Conservation (phyloP, 2,329 filamentous ascomycete genomes). For the Pseudocercospora crystallina region DNA sequence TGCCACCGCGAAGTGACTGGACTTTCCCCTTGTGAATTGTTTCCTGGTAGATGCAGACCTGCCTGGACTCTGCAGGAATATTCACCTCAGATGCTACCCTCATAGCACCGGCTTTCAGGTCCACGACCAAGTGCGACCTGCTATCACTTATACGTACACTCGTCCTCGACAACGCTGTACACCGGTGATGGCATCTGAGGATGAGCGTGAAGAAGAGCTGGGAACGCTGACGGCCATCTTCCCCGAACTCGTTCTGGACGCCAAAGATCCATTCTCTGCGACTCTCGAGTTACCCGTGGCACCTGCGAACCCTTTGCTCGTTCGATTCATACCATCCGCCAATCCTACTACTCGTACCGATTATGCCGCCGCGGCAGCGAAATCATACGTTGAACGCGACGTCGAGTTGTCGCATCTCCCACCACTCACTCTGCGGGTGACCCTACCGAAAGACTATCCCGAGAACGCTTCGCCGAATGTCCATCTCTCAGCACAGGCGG, state of each 20-base stretch:
- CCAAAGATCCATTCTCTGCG: conserved; percentile 48
- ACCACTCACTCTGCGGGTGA: conserved; percentile 53
- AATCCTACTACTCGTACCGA: conserved; percentile 4
- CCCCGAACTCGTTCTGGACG: conserved; percentile 57
- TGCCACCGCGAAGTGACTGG: no score
- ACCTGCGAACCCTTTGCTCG: conserved; percentile 52
- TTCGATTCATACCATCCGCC: conserved; percentile 29
- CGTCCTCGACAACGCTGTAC: neutral
- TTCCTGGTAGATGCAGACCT: conserved; percentile 4
- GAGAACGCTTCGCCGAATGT: conserved; percentile 51
- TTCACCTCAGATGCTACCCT: conserved; percentile 20
- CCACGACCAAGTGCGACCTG: conserved; percentile 22
- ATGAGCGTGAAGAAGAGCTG: conserved; percentile 62
- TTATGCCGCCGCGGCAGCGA: conserved; percentile 11
- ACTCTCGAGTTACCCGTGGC: conserved; percentile 57
- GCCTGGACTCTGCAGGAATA: neutral
- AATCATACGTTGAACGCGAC: conserved; percentile 35
- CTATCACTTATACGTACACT: neutral
- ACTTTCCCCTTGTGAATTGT: neutral
- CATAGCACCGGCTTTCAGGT: conserved; percentile 27
- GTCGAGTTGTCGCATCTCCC: conserved; percentile 57
- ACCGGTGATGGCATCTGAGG: conserved; percentile 34
- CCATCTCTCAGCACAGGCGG: conserved; percentile 48
- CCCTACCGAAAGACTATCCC: conserved; percentile 59
- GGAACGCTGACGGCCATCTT: conserved; percentile 61